These are phyloP conservation scores for Rhododendron molle DNA, from an alignment of 148 eudicot species.

Conservation along the genomic window DNA sequence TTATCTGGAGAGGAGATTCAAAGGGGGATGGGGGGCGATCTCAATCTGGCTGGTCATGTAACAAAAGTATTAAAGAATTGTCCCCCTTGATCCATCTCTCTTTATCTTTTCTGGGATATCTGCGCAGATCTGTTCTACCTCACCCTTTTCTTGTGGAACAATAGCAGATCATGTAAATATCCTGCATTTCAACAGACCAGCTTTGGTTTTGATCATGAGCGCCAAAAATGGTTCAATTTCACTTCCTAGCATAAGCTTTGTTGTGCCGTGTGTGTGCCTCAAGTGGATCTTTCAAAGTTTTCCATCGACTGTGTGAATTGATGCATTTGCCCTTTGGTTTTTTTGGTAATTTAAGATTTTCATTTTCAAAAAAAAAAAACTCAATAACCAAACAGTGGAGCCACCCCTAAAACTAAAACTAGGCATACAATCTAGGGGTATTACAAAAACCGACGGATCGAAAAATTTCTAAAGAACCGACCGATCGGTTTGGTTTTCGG, in stretches of 20 bases:
- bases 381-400: not conserved
- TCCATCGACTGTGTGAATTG: not conserved
- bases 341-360: not conserved
- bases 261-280: not conserved
- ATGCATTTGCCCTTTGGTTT: not conserved
- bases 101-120: not conserved
- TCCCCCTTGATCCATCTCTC: not conserved
- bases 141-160: not conserved
- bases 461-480: no score
- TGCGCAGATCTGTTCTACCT: no score
- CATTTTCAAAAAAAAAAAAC: no score
- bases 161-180: slow-evolving; percentile 2
- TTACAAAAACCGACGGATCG: no score
- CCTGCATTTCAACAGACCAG: not conserved
- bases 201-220: not conserved
- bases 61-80: not conserved
- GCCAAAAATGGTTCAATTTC: not conserved
- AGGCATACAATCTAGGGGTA: not conserved
- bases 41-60: not conserved
- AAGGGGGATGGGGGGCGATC: not conserved
- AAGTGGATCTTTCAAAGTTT: not conserved
- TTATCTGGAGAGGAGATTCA: not conserved
- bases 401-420: not conserved
- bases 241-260: not conserved
- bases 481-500: no score